These are phyloP conservation scores for Smittium culicis DNA, from an alignment of 371 early-diverging fungal species.

Conservation along the genomic window DNA sequence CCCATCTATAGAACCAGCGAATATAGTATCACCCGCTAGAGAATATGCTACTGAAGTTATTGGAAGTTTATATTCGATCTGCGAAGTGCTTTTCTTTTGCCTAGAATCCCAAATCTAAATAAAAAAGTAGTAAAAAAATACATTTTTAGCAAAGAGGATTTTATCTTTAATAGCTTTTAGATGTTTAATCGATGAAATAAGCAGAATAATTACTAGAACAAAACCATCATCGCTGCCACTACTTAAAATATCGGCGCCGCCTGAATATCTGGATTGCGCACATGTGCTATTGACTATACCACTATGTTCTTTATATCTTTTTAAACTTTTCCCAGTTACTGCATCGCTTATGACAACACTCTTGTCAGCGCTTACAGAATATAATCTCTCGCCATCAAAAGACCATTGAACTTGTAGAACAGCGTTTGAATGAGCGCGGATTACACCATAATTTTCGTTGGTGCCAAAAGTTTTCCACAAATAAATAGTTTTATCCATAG, in stretches of 20 bases:
- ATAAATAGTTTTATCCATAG: slow-evolving; percentile 67
- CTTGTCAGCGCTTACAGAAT: slow-evolving; percentile 57
- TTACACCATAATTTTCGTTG: slow-evolving; percentile 66
- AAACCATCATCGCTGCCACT: slow-evolving; percentile 66
- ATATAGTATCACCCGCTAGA: slow-evolving; percentile 66
- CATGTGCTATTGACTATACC: slow-evolving; percentile 59
- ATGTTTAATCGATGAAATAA: background rate
- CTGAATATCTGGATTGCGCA: slow-evolving; percentile 35
- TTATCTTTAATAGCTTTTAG: background rate
- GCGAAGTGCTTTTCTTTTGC: slow-evolving; percentile 54
- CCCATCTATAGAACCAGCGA: slow-evolving; percentile 83
- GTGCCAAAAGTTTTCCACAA: slow-evolving; percentile 90
- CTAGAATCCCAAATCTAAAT: slow-evolving; percentile 56
- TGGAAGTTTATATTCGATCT: slow-evolving; percentile 54
- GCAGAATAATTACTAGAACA: slow-evolving; percentile 20
- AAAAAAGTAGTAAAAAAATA: background rate
- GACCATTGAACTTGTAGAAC: slow-evolving; percentile 85
- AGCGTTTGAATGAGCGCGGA: slow-evolving; percentile 74
- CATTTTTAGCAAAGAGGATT: too few species aligned
- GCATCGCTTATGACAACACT: slow-evolving; percentile 68
- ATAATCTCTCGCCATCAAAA: slow-evolving; percentile 54
- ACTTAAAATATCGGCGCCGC: slow-evolving; percentile 50
- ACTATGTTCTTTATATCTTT: slow-evolving; percentile 59
- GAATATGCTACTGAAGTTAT: slow-evolving; percentile 65
- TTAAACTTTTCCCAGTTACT: slow-evolving; percentile 52